Conservation (phyloP, 768 basidiomycete species). For the Fistulinella prunicolor region DNA sequence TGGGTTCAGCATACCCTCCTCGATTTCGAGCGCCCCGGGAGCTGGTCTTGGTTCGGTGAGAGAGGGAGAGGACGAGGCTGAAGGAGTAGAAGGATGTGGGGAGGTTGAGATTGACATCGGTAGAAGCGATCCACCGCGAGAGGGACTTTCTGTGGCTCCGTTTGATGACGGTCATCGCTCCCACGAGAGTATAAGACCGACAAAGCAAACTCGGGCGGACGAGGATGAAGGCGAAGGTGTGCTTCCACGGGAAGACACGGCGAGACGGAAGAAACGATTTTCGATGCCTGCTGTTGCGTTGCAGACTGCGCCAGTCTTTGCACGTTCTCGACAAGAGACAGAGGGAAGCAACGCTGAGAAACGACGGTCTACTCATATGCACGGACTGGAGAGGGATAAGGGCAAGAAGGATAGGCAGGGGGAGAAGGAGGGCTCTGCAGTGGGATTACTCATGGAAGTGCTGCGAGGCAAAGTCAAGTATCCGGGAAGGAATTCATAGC, state of each 20-base stretch:
- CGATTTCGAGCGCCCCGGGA: slow-evolving; percentile 28
- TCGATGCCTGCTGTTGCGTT: slow-evolving; percentile 75
- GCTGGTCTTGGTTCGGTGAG: slow-evolving; percentile 20
- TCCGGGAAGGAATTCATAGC: slow-evolving; percentile 16
- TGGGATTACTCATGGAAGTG: slow-evolving; percentile 30
- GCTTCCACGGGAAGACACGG: slow-evolving; percentile 54
- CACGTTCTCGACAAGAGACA: slow-evolving; percentile 39
- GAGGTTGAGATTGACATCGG: slow-evolving; percentile 1
- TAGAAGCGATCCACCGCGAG: not conserved
- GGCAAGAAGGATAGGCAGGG: slow-evolving; percentile 17
- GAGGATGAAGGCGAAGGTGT: slow-evolving; percentile 5
- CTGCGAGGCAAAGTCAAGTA: slow-evolving; percentile 27
- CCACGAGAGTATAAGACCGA: slow-evolving; percentile 3
- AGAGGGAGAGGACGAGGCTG: slow-evolving; percentile 18
- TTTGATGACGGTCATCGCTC: not conserved
- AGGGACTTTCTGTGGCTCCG: not conserved
- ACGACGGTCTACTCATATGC: slow-evolving; percentile 60
- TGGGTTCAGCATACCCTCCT: slow-evolving; percentile 29
- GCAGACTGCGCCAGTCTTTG: slow-evolving; percentile 69
- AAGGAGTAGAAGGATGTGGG: not conserved
- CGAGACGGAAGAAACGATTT: slow-evolving; percentile 62
- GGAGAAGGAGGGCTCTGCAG: slow-evolving; percentile 28
- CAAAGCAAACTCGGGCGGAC: not conserved
- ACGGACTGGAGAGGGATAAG: slow-evolving; percentile 38
- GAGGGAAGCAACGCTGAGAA: slow-evolving; percentile 17